These are phyloP conservation scores for Metschnikowia picachoensis DNA, from an alignment of 805 yeast species.

Conservation along the genomic window DNA sequence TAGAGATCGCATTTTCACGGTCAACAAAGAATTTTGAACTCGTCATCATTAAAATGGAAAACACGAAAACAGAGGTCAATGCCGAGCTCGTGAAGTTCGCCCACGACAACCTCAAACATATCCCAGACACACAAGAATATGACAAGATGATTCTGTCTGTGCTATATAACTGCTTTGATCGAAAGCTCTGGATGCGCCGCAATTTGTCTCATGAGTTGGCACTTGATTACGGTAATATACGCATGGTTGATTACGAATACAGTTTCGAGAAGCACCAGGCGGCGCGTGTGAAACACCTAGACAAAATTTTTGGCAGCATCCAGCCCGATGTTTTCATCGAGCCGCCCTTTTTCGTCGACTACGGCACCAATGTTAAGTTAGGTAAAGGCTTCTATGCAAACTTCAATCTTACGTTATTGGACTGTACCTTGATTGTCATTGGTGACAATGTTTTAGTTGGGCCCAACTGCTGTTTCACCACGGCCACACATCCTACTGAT, in stretches of 20 bases:
- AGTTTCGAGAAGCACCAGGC: conserved; percentile 24
- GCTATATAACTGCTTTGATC: conserved; percentile 39
- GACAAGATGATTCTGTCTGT: conserved; percentile 54
- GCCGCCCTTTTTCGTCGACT: conserved; percentile 61
- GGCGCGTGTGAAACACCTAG: conserved; percentile 37
- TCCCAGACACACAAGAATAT: conserved; percentile 43
- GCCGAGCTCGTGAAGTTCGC: conserved; percentile 33
- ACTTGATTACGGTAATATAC: conserved; percentile 29
- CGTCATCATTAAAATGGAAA: background rate
- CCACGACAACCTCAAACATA: conserved; percentile 27
- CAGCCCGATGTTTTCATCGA: conserved; percentile 45
- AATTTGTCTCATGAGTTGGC: conserved; percentile 32
- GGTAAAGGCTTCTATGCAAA: conserved; percentile 62
- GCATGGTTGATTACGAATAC: conserved; percentile 31
- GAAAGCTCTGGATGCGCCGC: conserved; percentile 26
- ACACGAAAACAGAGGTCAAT: conserved; percentile 19
- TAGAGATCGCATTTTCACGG: background rate
- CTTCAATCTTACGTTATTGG: conserved; percentile 52
- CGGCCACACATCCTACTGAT: conserved; percentile 65
- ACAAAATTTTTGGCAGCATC: conserved; percentile 45
- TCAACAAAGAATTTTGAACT: background rate
- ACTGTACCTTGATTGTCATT: conserved; percentile 55
- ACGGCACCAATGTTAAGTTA: conserved; percentile 56
- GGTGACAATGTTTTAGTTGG: conserved; percentile 61
- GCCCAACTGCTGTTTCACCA: conserved; percentile 55